These are phyloP conservation scores for Chenopodium formosanum DNA, from an alignment of 148 eudicot genomes.

Conservation along the genomic window DNA sequence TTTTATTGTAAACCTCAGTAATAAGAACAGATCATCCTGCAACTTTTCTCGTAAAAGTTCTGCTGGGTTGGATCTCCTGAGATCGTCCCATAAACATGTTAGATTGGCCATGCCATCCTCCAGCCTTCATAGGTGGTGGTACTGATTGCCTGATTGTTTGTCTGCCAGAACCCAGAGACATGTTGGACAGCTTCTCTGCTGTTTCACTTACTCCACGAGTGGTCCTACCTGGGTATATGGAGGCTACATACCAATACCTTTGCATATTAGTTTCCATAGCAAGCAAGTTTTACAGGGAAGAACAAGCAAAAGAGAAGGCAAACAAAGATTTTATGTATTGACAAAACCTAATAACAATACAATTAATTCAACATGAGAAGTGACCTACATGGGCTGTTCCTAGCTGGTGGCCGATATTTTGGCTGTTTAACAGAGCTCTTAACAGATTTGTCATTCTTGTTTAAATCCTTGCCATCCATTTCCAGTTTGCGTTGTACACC, in stretches of 20 bases:
- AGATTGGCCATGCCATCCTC: constrained; percentile 74
- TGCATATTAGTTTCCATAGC: neutral
- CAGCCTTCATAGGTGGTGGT: constrained; percentile 85
- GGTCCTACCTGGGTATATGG: constrained; percentile 36
- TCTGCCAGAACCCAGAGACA: constrained; percentile 48
- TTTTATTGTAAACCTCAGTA: neutral
- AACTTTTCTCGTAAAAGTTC: constrained; percentile 59
- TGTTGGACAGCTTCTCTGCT: constrained; percentile 60
- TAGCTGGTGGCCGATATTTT: constrained; percentile 63
- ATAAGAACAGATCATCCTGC: constrained; percentile 46
- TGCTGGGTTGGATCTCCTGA: constrained; percentile 48
- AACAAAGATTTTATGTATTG: neutral
- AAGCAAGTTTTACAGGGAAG: neutral
- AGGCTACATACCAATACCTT: constrained; percentile 30
- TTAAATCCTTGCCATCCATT: constrained; percentile 54
- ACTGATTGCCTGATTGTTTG: constrained; percentile 45
- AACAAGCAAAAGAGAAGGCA: neutral
- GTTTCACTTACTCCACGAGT: constrained; percentile 52
- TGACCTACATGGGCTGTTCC: constrained; percentile 54
- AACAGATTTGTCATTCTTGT: constrained; percentile 46
- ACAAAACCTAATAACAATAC: neutral
- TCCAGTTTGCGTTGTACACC: constrained; percentile 66
- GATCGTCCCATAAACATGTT: constrained; percentile 49
- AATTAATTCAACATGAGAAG: neutral
- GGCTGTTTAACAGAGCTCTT: constrained; percentile 41